These are phyloP conservation scores for Claviceps monticola DNA, from an alignment of 2,329 filamentous ascomycete species.

Conservation along the genomic window DNA sequence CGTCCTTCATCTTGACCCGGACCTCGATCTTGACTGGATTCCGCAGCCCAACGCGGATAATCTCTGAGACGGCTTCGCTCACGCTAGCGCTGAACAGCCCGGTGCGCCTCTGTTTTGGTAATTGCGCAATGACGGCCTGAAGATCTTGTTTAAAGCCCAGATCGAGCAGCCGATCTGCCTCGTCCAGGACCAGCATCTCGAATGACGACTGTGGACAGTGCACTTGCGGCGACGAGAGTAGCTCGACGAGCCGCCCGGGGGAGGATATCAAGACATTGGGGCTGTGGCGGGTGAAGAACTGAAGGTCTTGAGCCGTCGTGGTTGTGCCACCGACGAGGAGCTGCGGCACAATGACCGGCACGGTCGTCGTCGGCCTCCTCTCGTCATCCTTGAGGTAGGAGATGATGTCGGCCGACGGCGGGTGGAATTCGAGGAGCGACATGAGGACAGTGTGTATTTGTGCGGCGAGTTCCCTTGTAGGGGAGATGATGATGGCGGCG, in stretches of 20 bases:
- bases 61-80: slow-evolving; percentile 86
- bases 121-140: slow-evolving; percentile 65
- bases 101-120: slow-evolving; percentile 88
- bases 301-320: slow-evolving; percentile 75
- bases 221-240: slow-evolving; percentile 75
- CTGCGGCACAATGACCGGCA: slow-evolving; percentile 61
- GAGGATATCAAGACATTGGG: slow-evolving; percentile 87
- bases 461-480: slow-evolving; percentile 75
- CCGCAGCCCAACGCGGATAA: slow-evolving; percentile 79
- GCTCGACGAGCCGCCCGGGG: slow-evolving; percentile 75
- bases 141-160: slow-evolving; percentile 88
- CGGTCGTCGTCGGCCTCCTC: slow-evolving; percentile 33
- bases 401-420: slow-evolving; percentile 56
- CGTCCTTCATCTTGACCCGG: slow-evolving; percentile 65
- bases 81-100: slow-evolving; percentile 91
- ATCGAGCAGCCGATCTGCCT: slow-evolving; percentile 85
- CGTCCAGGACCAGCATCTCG: slow-evolving; percentile 83
- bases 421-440: slow-evolving; percentile 70
- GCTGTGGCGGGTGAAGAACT: slow-evolving; percentile 66
- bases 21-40: slow-evolving; percentile 94
- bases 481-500: slow-evolving; percentile 80
- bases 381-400: slow-evolving; percentile 39
- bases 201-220: slow-evolving; percentile 82
- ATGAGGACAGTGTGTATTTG: slow-evolving; percentile 78
- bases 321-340: slow-evolving; percentile 70